These are phyloP conservation scores for Hymenoscyphus salicellus DNA, from an alignment of 2,329 filamentous ascomycete species.

Conservation along the genomic window DNA sequence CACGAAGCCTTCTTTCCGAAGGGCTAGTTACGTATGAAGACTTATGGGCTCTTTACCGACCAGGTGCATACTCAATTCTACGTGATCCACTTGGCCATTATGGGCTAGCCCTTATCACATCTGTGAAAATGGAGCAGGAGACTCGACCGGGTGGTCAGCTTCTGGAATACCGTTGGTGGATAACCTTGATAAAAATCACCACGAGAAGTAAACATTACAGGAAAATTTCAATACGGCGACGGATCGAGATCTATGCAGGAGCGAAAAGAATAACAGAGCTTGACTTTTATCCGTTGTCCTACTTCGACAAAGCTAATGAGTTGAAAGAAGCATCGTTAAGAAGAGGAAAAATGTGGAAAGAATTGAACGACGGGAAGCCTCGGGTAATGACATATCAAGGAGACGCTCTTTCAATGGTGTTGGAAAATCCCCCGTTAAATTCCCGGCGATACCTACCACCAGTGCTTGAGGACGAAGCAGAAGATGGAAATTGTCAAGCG, in stretches of 20 bases:
- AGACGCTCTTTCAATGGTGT: neutral
- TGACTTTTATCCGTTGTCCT: neutral
- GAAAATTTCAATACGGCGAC: neutral
- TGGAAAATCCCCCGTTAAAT: neutral
- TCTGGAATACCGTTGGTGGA: neutral
- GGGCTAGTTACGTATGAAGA: slow-evolving; percentile 28
- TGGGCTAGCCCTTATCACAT: neutral
- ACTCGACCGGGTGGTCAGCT: neutral
- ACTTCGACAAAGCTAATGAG: neutral
- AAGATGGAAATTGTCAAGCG: no score
- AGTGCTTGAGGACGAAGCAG: no score
- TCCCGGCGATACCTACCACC: neutral
- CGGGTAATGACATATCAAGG: neutral
- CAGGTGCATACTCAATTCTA: neutral
- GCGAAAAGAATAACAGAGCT: neutral
- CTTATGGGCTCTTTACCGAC: slow-evolving; percentile 7
- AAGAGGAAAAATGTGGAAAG: neutral
- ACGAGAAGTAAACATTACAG: neutral
- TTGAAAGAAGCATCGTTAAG: neutral
- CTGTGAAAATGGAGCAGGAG: neutral
- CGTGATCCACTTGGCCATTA: neutral
- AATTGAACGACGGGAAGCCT: neutral
- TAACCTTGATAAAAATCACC: neutral
- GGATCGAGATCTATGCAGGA: neutral
- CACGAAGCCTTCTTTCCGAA: slow-evolving; percentile 38